Conservation (phyloP, 2,329 filamentous ascomycete genomes). For the Massarina eburnea region DNA sequence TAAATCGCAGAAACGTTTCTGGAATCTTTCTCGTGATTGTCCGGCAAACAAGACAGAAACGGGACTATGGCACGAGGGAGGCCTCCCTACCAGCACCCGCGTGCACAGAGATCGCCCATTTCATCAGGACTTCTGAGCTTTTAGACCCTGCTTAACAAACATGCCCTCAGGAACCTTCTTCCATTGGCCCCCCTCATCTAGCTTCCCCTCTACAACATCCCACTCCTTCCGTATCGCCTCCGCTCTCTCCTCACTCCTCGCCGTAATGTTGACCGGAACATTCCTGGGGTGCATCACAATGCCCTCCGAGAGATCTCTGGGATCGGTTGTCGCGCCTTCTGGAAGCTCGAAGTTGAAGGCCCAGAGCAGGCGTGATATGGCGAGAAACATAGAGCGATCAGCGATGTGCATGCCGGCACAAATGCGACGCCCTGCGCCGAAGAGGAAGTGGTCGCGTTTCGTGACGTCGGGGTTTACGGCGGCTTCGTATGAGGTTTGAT, state of each 20-base stretch:
- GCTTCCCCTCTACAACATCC: constrained; percentile 11
- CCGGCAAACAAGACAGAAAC: too few species aligned
- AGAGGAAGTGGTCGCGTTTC: constrained; percentile 38
- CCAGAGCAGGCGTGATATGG: constrained; percentile 34
- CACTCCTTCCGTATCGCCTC: constrained; percentile 15
- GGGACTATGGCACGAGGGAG: too few species aligned
- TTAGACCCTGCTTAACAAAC: not conserved
- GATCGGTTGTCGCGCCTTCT: constrained; percentile 4
- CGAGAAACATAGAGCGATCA: constrained; percentile 28
- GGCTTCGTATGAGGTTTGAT: constrained; percentile 11
- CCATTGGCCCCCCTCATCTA: constrained; percentile 19
- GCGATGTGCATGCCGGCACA: constrained; percentile 39
- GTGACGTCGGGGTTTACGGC: constrained; percentile 13
- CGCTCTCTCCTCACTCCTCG: constrained; percentile 13
- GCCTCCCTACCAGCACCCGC: too few species aligned
- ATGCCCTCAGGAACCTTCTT: constrained; percentile 7
- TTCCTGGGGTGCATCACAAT: constrained; percentile 14
- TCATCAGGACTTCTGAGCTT: not conserved
- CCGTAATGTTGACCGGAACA: constrained; percentile 14
- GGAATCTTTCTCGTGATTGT: too few species aligned
- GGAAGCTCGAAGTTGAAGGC: constrained; percentile 23
- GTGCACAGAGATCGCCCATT: not conserved
- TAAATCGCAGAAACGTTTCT: too few species aligned
- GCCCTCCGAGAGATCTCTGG: constrained; percentile 10
- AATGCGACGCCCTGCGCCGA: constrained; percentile 40